Conservation (phyloP, 1,284 basidiomycete species). For the Cutaneotrichosporon mucoides region DNA sequence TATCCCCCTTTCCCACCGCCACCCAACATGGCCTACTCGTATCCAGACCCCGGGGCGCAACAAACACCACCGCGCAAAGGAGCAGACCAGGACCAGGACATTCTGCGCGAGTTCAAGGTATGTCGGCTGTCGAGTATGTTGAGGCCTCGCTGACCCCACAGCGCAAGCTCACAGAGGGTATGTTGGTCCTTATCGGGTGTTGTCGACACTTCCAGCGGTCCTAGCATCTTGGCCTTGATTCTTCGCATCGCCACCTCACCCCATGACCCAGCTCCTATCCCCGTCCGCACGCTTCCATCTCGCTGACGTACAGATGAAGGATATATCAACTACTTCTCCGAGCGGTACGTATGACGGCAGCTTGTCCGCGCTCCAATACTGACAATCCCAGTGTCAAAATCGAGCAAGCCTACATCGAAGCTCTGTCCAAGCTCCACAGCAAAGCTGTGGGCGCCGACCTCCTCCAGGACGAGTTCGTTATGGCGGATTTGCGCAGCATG, state of each 20-base stretch:
- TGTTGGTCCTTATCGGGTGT: neutral
- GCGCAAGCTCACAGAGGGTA: constrained; percentile 46
- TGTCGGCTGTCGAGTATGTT: constrained; percentile 1
- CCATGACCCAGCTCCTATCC: too few relatives aligned
- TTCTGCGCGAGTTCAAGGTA: constrained; percentile 30
- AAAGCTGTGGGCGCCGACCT: constrained; percentile 64
- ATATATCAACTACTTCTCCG: constrained; percentile 76
- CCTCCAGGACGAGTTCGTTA: constrained; percentile 40
- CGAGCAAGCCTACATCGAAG: constrained; percentile 74
- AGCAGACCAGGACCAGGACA: constrained; percentile 24
- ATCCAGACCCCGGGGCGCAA: constrained; percentile 12
- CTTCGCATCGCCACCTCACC: too few relatives aligned
- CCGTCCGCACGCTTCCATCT: too few relatives aligned
- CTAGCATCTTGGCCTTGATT: too few relatives aligned
- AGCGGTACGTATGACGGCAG: constrained; percentile 56
- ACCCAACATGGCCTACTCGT: constrained; percentile 32
- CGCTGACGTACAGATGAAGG: constrained; percentile 54
- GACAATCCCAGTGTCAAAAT: constrained; percentile 61
- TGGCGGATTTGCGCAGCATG: too few relatives aligned
- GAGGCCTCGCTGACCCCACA: constrained; percentile 16
- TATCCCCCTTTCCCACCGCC: too few relatives aligned
- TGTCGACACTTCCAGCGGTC: too few relatives aligned
- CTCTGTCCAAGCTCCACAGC: constrained; percentile 64
- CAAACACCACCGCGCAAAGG: constrained; percentile 17
- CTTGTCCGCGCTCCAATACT: too few relatives aligned